Base-by-base conservation (phyloP, 2,329 filamentous ascomycete genomes). In the Alternaria sp. region DNA sequence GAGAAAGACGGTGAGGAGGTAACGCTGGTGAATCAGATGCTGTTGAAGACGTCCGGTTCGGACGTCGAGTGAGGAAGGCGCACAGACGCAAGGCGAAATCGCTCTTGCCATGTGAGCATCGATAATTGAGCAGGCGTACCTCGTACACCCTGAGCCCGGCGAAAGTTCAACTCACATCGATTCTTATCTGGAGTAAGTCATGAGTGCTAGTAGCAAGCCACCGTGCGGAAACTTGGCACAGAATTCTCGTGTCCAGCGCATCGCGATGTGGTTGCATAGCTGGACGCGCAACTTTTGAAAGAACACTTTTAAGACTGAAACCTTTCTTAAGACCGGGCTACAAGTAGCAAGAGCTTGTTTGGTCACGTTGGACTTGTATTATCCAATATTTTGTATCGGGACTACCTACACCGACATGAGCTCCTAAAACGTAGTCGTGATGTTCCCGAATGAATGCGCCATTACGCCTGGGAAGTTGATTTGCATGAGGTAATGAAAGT, bases 401-500 rank as follows among this genome's bases (percentile, higher is more conserved):
- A 60, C 66, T 67, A 73, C 72, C 66, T 74, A 74, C 70, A 66
- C 55, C 52, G 36, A 54, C 18, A 46, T n/a, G 18, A 36, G 36
- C 28, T 14, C 22, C 41, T 16, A 22, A 22, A 41, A 43, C 9
- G 30, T 51, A 30, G 18, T 32, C 20, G 18, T 51, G 9, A 45
- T 60, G 36, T 34, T n/a, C 27, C 30, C 25, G 16, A 43, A 34
- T 57, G 16, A 67, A 71, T 63, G 66, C 65, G 50, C 38, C 46
- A 14, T 32, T 48, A 63, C 60, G 53, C 60, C 60, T 11, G 40
- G 9, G 36, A 48, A 45, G 27, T 38, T 12, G 20, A 50, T n/a
- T 22, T 25, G 11, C 8, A 25, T 20, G 20, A 50, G 3, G 9
- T 27, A 38, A 34, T 36, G 20, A 4, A 49, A n/a, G 14, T n/a